Conservation (phyloP, 192 early-diverging fungal species). For the Podila clonocystis region DNA sequence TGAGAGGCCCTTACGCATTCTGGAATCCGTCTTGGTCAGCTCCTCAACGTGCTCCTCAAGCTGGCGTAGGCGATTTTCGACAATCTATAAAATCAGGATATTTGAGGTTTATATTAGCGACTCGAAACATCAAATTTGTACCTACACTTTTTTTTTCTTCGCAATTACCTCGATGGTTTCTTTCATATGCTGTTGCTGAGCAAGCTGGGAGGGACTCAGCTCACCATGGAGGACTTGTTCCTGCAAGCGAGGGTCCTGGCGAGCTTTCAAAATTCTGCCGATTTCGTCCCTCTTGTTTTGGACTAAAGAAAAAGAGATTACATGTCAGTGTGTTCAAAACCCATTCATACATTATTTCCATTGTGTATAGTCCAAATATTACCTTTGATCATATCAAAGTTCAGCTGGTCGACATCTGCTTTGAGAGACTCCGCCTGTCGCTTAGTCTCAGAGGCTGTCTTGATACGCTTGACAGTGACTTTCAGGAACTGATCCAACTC, state of each 20-base stretch:
- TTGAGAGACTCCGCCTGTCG: conserved; percentile 8
- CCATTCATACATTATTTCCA: no score
- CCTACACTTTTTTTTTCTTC: no score
- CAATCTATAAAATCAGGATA: conserved; percentile 8
- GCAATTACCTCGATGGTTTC: conserved; percentile 11
- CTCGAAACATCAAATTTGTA: background rate
- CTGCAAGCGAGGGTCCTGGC: conserved; percentile 26
- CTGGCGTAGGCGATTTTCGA: conserved; percentile 23
- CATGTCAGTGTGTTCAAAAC: background rate
- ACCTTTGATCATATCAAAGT: conserved; percentile 43
- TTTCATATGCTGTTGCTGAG: conserved; percentile 31
- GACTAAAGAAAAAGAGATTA: background rate
- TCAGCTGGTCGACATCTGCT: conserved; percentile 21
- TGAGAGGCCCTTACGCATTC: conserved; percentile 29
- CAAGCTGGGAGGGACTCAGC: conserved; percentile 29
- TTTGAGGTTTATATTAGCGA: background rate
- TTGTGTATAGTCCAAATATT: background rate
- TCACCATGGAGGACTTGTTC: conserved; percentile 24
- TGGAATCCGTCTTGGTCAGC: conserved; percentile 10
- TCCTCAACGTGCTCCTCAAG: conserved; percentile 32
- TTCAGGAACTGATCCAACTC: conserved; percentile 38
- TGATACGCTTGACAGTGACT: conserved; percentile 33
- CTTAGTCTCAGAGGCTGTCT: conserved; percentile 16
- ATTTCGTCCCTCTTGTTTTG: conserved; percentile 41
- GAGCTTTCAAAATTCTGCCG: conserved; percentile 23